Evolutionary conservation across 2,329 filamentous ascomycete genomes (phyloP).

Genomic region (Colletotrichum horii): DNA sequence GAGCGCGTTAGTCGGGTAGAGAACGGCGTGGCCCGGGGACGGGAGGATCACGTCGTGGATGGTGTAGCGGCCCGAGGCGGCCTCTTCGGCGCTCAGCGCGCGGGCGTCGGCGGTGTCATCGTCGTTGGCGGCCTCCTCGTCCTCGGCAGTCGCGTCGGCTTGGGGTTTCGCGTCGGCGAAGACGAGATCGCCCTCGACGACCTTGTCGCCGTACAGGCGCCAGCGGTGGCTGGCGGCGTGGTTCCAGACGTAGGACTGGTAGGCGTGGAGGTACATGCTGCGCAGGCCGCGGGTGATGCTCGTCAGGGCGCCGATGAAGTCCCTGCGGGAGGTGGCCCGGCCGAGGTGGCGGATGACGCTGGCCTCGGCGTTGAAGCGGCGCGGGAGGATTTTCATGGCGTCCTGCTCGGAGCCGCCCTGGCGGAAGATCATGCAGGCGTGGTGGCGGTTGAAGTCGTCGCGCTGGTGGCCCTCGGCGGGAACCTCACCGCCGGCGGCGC

Average conservation of each 20-base stretch:
- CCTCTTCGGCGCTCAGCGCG: constrained; percentile 78
- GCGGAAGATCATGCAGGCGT: constrained; percentile 76
- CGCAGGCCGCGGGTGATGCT: constrained; percentile 82
- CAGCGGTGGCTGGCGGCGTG: constrained; percentile 81
- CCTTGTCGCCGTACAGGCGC: constrained; percentile 72
- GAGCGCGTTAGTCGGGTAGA: constrained; percentile 84
- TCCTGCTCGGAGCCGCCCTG: constrained; percentile 61
- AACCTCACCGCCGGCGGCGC: constrained; percentile 38
- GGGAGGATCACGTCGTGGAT: constrained; percentile 92
- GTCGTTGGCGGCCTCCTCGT: constrained; percentile 59
- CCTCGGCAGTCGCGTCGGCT: constrained; percentile 59
- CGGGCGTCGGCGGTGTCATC: constrained; percentile 65
- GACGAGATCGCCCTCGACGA: constrained; percentile 87
- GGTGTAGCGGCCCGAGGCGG: constrained; percentile 73
- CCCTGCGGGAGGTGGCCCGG: constrained; percentile 54
- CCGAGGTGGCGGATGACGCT: constrained; percentile 80
- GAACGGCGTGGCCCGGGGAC: constrained; percentile 87
- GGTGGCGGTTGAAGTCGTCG: constrained; percentile 81
- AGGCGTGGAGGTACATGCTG: constrained; percentile 96
- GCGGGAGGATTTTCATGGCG: constrained; percentile 74
- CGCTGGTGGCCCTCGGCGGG: constrained; percentile 59
- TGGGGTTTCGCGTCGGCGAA: constrained; percentile 49
- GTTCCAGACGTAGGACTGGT: constrained; percentile 96
- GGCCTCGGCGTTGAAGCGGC: constrained; percentile 81
- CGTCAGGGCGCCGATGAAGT: constrained; percentile 82